Evolutionary conservation across 805 yeast species (phyloP), one percentile per base, ranked within the genome.

Genomic region (Babjeviella inositovora): DNA sequence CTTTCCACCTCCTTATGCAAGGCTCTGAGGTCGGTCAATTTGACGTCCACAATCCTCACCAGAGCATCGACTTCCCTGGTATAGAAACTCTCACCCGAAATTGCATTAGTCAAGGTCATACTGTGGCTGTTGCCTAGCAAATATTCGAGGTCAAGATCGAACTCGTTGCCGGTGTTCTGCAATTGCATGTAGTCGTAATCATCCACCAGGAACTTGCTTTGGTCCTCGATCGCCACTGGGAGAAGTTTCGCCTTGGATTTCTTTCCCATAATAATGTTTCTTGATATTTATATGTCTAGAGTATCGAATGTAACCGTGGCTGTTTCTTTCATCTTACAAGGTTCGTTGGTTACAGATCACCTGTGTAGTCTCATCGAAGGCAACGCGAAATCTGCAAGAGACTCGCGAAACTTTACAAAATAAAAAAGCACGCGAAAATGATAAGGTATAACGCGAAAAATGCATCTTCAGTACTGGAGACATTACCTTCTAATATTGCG

Each of bases 141-240:
- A 11, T 9, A 20, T 7, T 9, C 22, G 9, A 20, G n/a, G 11
- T 20, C 22, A 6, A 6, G 13, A 8, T 7, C 22, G 11, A 20
- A 20, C 14, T 7, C 15, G 11, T 20, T 16, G 11, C 14, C 14
- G n/a, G n/a, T n/a, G n/a, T n/a, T n/a, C 14, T 20, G 22, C n/a
- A 20, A 6, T 6, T 6, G 9, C 11, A 13, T 16, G 14, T 20
- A 20, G 15, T 20, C 22, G 11, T 20, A 20, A 11, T 20, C 22
- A 7, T 20, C 15, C 8, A 20, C 22, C 15, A 13, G 11, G 14
- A 20, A 20, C 11, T 20, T 16, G 7, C 11, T 19, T 10, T 13
- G 7, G 10, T 10, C 11, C 8, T 8, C 11, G 8, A 13, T 10
- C 10, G 11, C 10, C 21, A n/a, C n/a, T n/a, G n/a, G n/a, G n/a